Evolutionary conservation across 495 filamentous ascomycete genomes (phyloP).

Genomic region (Hypoxylon lenormandii): DNA sequence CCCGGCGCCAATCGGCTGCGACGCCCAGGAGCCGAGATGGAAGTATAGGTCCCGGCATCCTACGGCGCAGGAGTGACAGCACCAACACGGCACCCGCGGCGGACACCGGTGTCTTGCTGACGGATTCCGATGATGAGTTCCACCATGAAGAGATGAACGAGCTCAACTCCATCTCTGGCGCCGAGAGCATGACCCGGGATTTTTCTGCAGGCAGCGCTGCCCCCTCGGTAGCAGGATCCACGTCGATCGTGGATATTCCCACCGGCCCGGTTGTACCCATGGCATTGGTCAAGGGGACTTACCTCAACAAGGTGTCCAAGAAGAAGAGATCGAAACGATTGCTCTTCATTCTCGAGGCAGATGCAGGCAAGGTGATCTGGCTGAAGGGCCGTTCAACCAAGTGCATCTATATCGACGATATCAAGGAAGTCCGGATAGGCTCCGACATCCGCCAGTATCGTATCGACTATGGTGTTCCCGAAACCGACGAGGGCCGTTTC

Average conservation of each 20-base stretch:
- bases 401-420: conserved; percentile 91
- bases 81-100: conserved; percentile 69
- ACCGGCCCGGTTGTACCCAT: conserved; percentile 77
- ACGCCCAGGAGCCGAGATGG: conserved; percentile 80
- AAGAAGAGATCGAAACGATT: conserved; percentile 78
- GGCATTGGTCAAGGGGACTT: conserved; percentile 78
- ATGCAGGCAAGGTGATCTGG: conserved; percentile 88
- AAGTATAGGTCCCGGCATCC: conserved; percentile 87
- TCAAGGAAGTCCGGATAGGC: conserved; percentile 86
- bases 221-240: conserved; percentile 54
- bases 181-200: conserved; percentile 50
- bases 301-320: conserved; percentile 82
- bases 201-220: conserved; percentile 55
- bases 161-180: conserved; percentile 31
- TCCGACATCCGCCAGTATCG: conserved; percentile 89
- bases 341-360: conserved; percentile 79
- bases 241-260: conserved; percentile 44
- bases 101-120: conserved; percentile 66
- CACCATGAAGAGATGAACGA: conserved; percentile 56
- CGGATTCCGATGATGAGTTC: conserved; percentile 74
- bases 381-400: conserved; percentile 81
- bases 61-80: conserved; percentile 88
- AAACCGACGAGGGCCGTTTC: conserved; percentile 74
- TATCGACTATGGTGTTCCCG: conserved; percentile 78
- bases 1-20: conserved; percentile 76